Evolutionary conservation across 768 basidiomycete genomes (phyloP), one percentile per base, ranked within the genome.

Genomic region (Pisolithus marmoratus): DNA sequence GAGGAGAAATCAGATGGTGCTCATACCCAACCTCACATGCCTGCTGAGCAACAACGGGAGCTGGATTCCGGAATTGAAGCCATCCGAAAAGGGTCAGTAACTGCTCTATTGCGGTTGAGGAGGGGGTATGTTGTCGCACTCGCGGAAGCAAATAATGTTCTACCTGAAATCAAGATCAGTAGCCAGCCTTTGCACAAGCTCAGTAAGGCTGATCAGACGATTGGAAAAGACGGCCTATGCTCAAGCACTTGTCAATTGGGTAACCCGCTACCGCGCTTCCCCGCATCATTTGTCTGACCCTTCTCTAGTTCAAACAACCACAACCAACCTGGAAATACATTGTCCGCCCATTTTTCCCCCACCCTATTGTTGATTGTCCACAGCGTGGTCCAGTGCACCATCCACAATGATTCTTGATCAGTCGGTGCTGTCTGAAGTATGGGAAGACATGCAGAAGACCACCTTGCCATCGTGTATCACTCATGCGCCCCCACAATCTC

Each of bases 401-500:
- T 12, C 12, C 17, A 34, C 31, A 12, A 43, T 19, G 5, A 22
- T 52, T 29, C 51, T 52, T 4, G 38, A 34, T n/a, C 20, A 46
- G 17, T 22, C 12, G 5, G 46, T 38, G 19, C 27, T 53, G 40
- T 15, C 20, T 15, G 52, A 49, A 49, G 48, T 53, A 7, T 49
- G 41, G 52, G 17, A 19, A 29, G 53, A 54, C 27, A 49, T 54
- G 36, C 23, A 27, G 20, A 29, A 36, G 17, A 57, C 63, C 23
- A 37, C 43, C n/a, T 26, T 63, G 14, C 62, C 60, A 4, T 48
- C 54, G 23, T 57, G 53, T 56, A 53, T 65, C 20, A 48, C 60
- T 23, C 55, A 58, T 1, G 66, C 60, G 38, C n/a, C 71, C 70
- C 12, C 53, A 2, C 9, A 70, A 70, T 52, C 56, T 70, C 36